Percentiles rank a stretch among this genome's conserved stretches.
phyloP scores from a whole-genome alignment of 192 early-diverging fungal species.

The Linderina pennispora region DNA sequence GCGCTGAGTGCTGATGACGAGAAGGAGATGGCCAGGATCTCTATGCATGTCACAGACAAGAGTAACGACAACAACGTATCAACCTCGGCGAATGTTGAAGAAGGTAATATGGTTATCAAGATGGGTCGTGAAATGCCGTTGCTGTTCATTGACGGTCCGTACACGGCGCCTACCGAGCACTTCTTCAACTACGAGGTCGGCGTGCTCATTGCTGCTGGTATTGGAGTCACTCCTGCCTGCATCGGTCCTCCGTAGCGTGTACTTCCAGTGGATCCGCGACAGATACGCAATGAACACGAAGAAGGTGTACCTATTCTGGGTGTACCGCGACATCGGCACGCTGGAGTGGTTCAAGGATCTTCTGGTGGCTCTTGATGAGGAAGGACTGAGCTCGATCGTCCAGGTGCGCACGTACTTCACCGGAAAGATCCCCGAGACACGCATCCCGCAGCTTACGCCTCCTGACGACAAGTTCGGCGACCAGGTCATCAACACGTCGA shows the following conservation, averaged over 20 bases:
- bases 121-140: slow-evolving; percentile 40
- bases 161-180: slow-evolving; percentile 62
- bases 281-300: too few species aligned
- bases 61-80: slow-evolving; percentile 4
- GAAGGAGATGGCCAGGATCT: slow-evolving; percentile 3
- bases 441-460: too few species aligned
- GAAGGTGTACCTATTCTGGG: too few species aligned
- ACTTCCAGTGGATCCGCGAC: slow-evolving; percentile 61
- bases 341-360: too few species aligned
- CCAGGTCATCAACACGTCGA: too few species aligned
- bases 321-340: too few species aligned
- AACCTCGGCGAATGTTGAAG: slow-evolving; percentile 26
- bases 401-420: too few species aligned
- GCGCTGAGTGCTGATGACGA: not conserved
- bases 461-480: too few species aligned
- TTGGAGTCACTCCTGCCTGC: slow-evolving; percentile 78
- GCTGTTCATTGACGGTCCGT: slow-evolving; percentile 68
- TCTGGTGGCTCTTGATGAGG: too few species aligned
- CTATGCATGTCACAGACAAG: not conserved
- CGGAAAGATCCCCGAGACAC: too few species aligned
- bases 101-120: slow-evolving; percentile 16
- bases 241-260: slow-evolving; percentile 65
- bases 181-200: slow-evolving; percentile 70
- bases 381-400: too few species aligned
- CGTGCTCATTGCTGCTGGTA: slow-evolving; percentile 70